These are phyloP conservation scores for Acacia melanoxylon DNA, from an alignment of 306 rosid species.

Conservation along the genomic window DNA sequence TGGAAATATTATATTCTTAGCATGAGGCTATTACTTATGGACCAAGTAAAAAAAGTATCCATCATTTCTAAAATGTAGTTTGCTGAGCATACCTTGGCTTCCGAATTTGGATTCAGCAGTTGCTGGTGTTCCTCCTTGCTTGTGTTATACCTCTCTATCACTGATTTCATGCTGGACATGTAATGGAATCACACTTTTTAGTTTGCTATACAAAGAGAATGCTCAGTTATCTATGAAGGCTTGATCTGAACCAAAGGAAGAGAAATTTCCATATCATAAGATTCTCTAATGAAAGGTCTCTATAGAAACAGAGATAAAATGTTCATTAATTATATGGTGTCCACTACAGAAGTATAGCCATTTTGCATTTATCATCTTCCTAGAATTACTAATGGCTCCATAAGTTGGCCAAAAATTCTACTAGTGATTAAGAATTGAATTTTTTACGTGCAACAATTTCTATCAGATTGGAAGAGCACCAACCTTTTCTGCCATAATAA, in stretches of 20 bases:
- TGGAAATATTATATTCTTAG: background rate
- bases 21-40: background rate
- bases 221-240: background rate
- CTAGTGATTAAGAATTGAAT: background rate
- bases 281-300: background rate
- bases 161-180: slow-evolving; percentile 61
- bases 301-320: background rate
- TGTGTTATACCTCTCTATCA: slow-evolving; percentile 56
- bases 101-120: slow-evolving; percentile 57
- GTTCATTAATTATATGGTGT: background rate
- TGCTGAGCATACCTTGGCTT: slow-evolving; percentile 56
- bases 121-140: slow-evolving; percentile 60
- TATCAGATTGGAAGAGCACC: background rate
- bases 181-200: slow-evolving; percentile 19
- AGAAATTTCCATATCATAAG: background rate
- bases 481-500: too few relatives aligned
- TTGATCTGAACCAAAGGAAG: slow-evolving; percentile 9
- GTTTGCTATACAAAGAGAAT: background rate
- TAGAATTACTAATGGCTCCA: background rate
- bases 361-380: background rate
- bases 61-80: slow-evolving; percentile 17
- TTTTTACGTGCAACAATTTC: background rate
- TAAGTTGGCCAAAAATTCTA: background rate
- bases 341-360: background rate
- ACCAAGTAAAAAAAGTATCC: background rate